These are phyloP conservation scores for Agrocybe pediades DNA, from an alignment of 768 basidiomycete species.

Conservation along the genomic window DNA sequence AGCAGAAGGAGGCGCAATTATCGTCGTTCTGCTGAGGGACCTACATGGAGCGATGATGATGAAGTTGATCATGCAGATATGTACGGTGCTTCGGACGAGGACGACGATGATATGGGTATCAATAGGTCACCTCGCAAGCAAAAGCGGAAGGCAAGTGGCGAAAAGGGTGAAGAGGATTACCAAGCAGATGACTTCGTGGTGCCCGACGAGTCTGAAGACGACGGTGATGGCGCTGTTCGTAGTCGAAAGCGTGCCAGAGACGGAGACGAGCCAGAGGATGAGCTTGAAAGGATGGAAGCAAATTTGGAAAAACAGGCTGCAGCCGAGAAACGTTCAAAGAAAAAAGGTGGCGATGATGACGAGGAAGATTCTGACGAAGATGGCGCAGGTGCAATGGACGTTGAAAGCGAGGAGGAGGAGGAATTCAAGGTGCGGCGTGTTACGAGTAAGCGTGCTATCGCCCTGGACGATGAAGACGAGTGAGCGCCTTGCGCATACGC, in stretches of 20 bases:
- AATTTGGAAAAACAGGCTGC: constrained; percentile 63
- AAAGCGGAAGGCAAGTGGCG: constrained; percentile 49
- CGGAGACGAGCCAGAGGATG: constrained; percentile 48
- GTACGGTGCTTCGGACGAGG: constrained; percentile 59
- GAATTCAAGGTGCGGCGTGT: constrained; percentile 66
- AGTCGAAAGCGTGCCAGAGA: constrained; percentile 37
- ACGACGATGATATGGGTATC: constrained; percentile 44
- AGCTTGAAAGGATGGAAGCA: constrained; percentile 72
- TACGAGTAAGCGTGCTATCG: constrained; percentile 55
- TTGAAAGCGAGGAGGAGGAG: constrained; percentile 75
- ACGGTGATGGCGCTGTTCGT: constrained; percentile 37
- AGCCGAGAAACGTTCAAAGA: constrained; percentile 36
- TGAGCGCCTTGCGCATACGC: not conserved
- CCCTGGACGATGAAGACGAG: constrained; percentile 62
- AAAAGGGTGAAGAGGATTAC: constrained; percentile 66
- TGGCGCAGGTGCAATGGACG: constrained; percentile 60
- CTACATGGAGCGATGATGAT: constrained; percentile 67
- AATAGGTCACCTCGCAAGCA: constrained; percentile 38
- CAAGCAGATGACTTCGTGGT: constrained; percentile 87
- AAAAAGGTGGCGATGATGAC: constrained; percentile 24
- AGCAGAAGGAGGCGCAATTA: constrained; percentile 49
- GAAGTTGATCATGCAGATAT: constrained; percentile 47
- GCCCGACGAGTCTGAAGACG: constrained; percentile 75
- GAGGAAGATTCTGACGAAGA: constrained; percentile 27
- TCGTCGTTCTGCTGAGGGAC: constrained; percentile 42